phyloP scores from a whole-genome alignment of 805 yeast species.

The Lipomyces lipofer region DNA sequence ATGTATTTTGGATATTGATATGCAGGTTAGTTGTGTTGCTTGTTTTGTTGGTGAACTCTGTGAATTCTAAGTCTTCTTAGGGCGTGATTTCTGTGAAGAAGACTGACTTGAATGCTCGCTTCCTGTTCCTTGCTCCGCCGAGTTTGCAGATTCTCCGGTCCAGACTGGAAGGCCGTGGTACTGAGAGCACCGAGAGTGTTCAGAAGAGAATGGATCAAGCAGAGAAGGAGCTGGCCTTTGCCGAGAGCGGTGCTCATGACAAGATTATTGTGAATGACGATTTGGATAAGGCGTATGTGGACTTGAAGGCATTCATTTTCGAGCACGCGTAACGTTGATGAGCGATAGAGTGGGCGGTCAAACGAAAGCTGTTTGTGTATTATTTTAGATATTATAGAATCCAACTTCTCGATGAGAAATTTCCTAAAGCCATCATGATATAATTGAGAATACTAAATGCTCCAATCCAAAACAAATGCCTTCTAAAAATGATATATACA shows the following conservation, averaged over 20 bases:
- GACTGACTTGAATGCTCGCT: constrained; percentile 80
- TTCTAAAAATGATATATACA: no score
- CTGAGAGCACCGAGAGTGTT: constrained; percentile 85
- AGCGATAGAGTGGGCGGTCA: not conserved
- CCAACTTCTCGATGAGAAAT: no score
- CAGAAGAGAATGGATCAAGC: constrained; percentile 87
- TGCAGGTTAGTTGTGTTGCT: constrained; percentile 54
- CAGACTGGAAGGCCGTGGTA: constrained; percentile 87
- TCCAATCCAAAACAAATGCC: not conserved
- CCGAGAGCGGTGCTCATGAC: constrained; percentile 88
- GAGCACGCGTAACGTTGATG: constrained; percentile 34
- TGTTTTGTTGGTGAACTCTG: not conserved
- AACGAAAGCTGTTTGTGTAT: not conserved
- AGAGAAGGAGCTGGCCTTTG: constrained; percentile 80
- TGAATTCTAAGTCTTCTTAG: constrained; percentile 17
- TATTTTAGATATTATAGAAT: not conserved
- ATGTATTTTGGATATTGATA: constrained; percentile 94
- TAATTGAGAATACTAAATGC: no score
- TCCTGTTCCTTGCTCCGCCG: constrained; percentile 88
- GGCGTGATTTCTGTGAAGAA: constrained; percentile 92
- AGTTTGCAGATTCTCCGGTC: constrained; percentile 71
- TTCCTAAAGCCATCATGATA: no score
- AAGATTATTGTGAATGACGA: constrained; percentile 85
- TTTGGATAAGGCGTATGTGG: constrained; percentile 80
- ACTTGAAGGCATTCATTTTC: constrained; percentile 76